Base-by-base conservation (phyloP, 164 flowering plant species). In the Pachysandra terminalis region DNA sequence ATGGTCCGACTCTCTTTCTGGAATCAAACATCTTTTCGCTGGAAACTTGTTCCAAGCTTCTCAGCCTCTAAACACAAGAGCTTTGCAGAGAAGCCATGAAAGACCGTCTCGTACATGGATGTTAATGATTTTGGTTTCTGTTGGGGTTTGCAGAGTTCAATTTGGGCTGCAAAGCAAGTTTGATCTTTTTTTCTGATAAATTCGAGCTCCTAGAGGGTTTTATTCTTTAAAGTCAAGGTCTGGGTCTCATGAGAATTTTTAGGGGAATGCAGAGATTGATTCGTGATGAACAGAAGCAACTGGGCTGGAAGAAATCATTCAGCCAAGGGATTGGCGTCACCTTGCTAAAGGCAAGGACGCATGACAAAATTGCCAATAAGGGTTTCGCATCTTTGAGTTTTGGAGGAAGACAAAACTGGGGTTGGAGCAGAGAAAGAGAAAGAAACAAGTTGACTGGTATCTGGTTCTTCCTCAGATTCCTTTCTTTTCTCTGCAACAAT, bases 191-290 rank as follows among this genome's bases (percentile, higher is more conserved):
- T 75, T 26, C 70, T 69, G 80, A 80, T 73, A 67, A 78, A 70
- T 77, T 72, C 73, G 62, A 70, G 61, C 64, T 61, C 69, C 72
- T 77, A 71, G 70, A 63, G 67, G 80, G 63, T 79, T 75, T 83
- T 80, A 27, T 78, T 78, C 69, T 73, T 80, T 71, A 66, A 77
- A 21, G 48, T 65, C 59, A 79, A 78, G 83, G 81, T 70, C 75
- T 75, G 80, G 88, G 73, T 89, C 89, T 88, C 87, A 90, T 91
- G 99, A 93, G 91, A 89, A 83, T 89, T 95, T 79, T 81, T 80
- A 86, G 98, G 98, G 98, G 96, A 81, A 96, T 96, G 98, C 98
- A 86, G 93, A 96, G 83, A 88, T 78, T 27, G 86, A 72, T 84
- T 81, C 48, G 67, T 70, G 85, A 75, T 79, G 81, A 86, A 76